Percentiles rank a stretch among this genome's conserved stretches.
Conservation (phyloP, 2,329 filamentous ascomycete species). For the Coniochaeta sp. region DNA sequence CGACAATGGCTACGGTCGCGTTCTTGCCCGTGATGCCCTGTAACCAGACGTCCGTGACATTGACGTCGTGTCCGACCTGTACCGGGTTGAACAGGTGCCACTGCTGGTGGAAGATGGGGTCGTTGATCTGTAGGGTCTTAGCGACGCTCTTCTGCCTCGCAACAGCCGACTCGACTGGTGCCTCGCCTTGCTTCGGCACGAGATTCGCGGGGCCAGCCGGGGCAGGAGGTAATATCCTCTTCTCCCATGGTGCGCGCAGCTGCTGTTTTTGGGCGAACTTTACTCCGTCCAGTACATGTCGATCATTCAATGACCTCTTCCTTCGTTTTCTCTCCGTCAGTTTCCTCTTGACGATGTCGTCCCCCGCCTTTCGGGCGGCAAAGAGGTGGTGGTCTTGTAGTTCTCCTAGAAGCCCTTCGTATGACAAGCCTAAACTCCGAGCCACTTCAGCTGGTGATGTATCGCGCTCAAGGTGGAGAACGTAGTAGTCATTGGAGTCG, state of each 20-base stretch:
- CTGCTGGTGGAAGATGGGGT: slow-evolving; percentile 89
- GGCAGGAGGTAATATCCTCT: slow-evolving; percentile 35
- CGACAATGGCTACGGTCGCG: slow-evolving; percentile 85
- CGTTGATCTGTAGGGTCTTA: slow-evolving; percentile 62
- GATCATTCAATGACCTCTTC: slow-evolving; percentile 47
- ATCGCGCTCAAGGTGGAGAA: slow-evolving; percentile 68
- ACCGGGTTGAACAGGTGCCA: slow-evolving; percentile 90
- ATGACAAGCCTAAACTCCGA: slow-evolving; percentile 61
- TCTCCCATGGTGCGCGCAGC: slow-evolving; percentile 42
- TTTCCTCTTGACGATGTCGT: slow-evolving; percentile 50
- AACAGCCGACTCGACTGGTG: slow-evolving; percentile 35
- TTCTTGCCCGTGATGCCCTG: slow-evolving; percentile 86
- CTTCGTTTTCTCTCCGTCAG: slow-evolving; percentile 48
- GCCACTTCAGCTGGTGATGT: slow-evolving; percentile 64
- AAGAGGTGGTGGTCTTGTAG: slow-evolving; percentile 81
- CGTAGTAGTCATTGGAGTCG: slow-evolving; percentile 83
- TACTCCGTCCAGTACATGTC: slow-evolving; percentile 63
- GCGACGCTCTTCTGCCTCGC: slow-evolving; percentile 54
- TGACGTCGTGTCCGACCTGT: slow-evolving; percentile 82
- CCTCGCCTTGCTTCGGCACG: slow-evolving; percentile 15
- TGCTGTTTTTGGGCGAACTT: slow-evolving; percentile 70
- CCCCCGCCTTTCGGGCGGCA: slow-evolving; percentile 55
- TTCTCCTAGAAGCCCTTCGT: slow-evolving; percentile 75
- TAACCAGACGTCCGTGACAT: slow-evolving; percentile 90
- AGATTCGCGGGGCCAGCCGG: slow-evolving; percentile 17